These are phyloP conservation scores for Pythium graminicola DNA, from an alignment of 352 stramenopile species.

Conservation along the genomic window DNA sequence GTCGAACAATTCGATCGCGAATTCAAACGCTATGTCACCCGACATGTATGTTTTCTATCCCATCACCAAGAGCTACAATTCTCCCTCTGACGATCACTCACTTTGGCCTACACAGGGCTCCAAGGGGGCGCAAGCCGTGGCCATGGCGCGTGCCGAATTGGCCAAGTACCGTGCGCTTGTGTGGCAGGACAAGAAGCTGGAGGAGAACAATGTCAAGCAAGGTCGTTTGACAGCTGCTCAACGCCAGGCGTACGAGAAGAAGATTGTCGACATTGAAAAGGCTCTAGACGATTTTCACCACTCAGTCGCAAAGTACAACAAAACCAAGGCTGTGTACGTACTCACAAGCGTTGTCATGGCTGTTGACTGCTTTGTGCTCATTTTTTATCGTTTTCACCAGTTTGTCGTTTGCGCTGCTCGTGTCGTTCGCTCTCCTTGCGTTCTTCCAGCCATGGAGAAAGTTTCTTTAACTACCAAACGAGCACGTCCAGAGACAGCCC, in stretches of 20 bases:
- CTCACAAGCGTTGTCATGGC: no score
- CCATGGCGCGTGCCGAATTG: conserved; percentile 72
- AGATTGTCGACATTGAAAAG: conserved; percentile 58
- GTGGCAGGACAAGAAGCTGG: conserved; percentile 83
- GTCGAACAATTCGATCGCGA: conserved; percentile 81
- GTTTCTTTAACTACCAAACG: conserved; percentile 14
- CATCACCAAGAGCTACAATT: neutral
- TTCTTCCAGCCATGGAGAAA: conserved; percentile 73
- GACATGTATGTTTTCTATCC: conserved; percentile 35
- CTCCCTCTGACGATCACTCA: neutral
- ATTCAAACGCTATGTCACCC: conserved; percentile 83
- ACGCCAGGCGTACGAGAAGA: conserved; percentile 59
- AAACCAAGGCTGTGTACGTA: conserved; percentile 68
- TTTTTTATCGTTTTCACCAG: no score
- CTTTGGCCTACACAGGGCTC: conserved; percentile 27
- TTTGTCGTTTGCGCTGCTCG: conserved; percentile 38
- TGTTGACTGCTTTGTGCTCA: no score
- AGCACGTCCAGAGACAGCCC: neutral
- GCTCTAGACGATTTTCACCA: conserved; percentile 75
- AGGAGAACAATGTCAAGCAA: conserved; percentile 59
- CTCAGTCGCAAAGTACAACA: conserved; percentile 71
- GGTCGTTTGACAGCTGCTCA: conserved; percentile 47
- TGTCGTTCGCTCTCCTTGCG: conserved; percentile 56
- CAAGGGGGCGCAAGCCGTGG: conserved; percentile 64
- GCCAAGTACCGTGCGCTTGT: conserved; percentile 72